Conservation (phyloP, 2,329 filamentous ascomycete species). For the Botryotinia globosa region DNA sequence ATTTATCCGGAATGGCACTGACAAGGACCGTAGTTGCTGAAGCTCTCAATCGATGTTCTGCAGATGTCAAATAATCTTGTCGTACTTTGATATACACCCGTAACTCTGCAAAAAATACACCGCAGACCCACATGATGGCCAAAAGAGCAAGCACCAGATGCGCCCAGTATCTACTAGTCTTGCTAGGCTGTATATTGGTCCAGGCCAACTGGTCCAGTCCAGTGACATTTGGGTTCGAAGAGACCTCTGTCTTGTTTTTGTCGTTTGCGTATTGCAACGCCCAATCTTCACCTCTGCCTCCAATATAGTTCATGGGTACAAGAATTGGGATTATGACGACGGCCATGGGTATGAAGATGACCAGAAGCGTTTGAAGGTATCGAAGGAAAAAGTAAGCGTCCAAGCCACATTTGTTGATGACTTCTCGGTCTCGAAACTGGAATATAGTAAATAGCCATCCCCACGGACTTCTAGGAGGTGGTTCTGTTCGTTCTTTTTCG, state of each 20-base stretch:
- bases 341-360: conserved; percentile 87
- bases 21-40: conserved; percentile 96
- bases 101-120: conserved; percentile 82
- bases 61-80: conserved; percentile 91
- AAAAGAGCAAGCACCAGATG: conserved; percentile 77
- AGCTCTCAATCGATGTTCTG: conserved; percentile 87
- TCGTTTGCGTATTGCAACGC: conserved; percentile 37
- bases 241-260: conserved; percentile 31
- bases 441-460: conserved; percentile 57
- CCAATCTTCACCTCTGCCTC: conserved; percentile 56
- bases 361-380: conserved; percentile 79
- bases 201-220: conserved; percentile 83
- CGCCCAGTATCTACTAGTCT: conserved; percentile 64
- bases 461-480: conserved; percentile 59
- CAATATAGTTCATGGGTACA: conserved; percentile 77
- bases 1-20: conserved; percentile 84
- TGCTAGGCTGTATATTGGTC: conserved; percentile 36
- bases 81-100: conserved; percentile 87
- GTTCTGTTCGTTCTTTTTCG: conserved; percentile 76
- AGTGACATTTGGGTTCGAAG: conserved; percentile 31
- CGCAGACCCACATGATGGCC: conserved; percentile 80
- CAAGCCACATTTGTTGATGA: conserved; percentile 92
- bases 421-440: conserved; percentile 68
- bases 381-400: conserved; percentile 98
- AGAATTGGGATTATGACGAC: conserved; percentile 78